Conservation (phyloP, 495 filamentous ascomycete species). For the Aspergillus coremiiformis region DNA sequence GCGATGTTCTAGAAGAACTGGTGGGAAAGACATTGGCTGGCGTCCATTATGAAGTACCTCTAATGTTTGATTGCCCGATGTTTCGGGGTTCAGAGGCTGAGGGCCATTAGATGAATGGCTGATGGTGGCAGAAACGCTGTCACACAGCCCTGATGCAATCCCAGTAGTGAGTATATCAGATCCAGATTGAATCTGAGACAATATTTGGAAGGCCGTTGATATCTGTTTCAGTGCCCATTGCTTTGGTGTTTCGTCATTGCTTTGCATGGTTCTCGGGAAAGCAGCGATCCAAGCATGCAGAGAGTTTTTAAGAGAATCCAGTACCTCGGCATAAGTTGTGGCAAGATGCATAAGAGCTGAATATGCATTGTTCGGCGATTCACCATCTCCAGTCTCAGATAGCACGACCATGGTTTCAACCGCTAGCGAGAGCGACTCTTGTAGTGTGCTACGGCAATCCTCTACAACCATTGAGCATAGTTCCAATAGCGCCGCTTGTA, state of each 20-base stretch:
- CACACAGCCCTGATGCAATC: constrained; percentile 48
- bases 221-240: constrained; percentile 64
- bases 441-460: constrained; percentile 66
- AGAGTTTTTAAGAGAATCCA: constrained; percentile 61
- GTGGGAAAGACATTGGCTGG: constrained; percentile 41
- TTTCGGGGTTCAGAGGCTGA: constrained; percentile 22
- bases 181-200: constrained; percentile 57
- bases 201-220: constrained; percentile 60
- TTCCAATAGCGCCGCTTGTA: constrained; percentile 57
- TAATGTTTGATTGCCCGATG: constrained; percentile 15
- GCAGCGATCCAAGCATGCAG: constrained; percentile 75
- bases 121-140: constrained; percentile 38
- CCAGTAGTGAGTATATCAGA: constrained; percentile 63
- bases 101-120: constrained; percentile 20
- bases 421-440: constrained; percentile 59
- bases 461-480: constrained; percentile 70
- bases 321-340: constrained; percentile 53
- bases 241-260: constrained; percentile 72
- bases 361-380: constrained; percentile 31
- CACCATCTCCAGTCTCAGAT: constrained; percentile 44
- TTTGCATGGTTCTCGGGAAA: constrained; percentile 76
- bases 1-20: constrained; percentile 55
- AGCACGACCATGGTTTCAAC: constrained; percentile 77
- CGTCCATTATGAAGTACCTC: constrained; percentile 19
- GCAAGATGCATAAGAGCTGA: constrained; percentile 50